phyloP scores from a whole-genome alignment of 1,139 yeast species.

The Zygosaccharomyces sapae region DNA sequence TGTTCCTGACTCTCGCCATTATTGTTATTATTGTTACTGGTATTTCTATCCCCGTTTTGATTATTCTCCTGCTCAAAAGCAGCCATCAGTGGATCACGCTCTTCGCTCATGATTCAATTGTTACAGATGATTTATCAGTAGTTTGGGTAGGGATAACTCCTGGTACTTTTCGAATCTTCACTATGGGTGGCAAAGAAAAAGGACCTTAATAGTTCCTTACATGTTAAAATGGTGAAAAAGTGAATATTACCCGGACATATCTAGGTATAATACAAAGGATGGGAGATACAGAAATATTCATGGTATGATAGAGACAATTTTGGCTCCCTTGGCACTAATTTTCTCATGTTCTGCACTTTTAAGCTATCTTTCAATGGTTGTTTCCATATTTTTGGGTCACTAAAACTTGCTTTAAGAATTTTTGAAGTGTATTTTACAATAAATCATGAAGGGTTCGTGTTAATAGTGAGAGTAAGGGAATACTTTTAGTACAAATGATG shows the following conservation, averaged over 20 bases:
- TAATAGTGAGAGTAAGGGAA: no score
- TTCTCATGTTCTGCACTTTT: no score
- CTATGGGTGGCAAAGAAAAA: slow-evolving; percentile 5
- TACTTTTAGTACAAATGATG: no score
- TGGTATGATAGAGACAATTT: no score
- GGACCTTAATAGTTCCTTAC: not conserved
- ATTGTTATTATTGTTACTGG: slow-evolving; percentile 2
- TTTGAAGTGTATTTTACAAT: no score
- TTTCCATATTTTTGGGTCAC: no score
- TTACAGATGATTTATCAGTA: not conserved
- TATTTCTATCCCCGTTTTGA: slow-evolving; percentile 5
- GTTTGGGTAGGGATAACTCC: not conserved
- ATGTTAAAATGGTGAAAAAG: not conserved
- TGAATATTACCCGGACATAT: not conserved
- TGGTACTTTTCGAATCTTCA: not conserved
- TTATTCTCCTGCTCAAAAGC: slow-evolving; percentile 46
- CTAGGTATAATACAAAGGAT: no score
- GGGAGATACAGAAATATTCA: no score
- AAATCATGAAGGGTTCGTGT: no score
- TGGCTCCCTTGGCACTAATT: no score
- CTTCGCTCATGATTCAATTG: slow-evolving; percentile 51
- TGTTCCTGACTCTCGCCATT: slow-evolving; percentile 7
- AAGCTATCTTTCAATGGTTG: no score
- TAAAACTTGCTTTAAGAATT: no score
- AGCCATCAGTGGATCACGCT: slow-evolving; percentile 67